Conservation (phyloP, 176 grass and related monocot genomes). For the Poa annua region DNA sequence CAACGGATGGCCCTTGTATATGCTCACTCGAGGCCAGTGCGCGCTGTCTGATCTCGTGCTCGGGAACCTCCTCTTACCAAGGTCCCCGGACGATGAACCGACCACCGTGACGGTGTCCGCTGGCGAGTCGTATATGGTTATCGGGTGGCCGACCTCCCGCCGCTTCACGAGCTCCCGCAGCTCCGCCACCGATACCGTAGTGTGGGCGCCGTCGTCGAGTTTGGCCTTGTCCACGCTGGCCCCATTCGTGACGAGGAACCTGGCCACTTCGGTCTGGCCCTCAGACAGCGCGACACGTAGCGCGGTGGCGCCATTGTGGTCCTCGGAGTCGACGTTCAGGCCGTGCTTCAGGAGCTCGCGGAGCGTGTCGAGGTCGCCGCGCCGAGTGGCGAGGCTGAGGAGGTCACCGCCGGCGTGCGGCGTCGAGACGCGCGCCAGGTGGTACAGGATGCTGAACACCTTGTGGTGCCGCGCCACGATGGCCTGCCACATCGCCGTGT, state of each 20-base stretch:
- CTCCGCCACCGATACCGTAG: constrained; percentile 36
- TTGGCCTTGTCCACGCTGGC: constrained; percentile 60
- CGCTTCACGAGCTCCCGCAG: constrained; percentile 49
- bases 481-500: constrained; percentile 81
- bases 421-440: constrained; percentile 52
- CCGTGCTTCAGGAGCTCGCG: constrained; percentile 82
- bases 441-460: constrained; percentile 87
- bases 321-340: constrained; percentile 61
- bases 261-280: constrained; percentile 55
- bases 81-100: constrained; percentile 1
- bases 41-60: constrained; percentile 24
- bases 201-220: constrained; percentile 10
- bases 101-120: background rate
- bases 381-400: constrained; percentile 67
- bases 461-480: constrained; percentile 70
- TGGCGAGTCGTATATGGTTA: constrained; percentile 49
- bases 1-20: constrained; percentile 80
- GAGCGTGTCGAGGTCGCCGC: constrained; percentile 62
- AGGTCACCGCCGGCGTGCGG: constrained; percentile 67
- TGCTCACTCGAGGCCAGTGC: constrained; percentile 61
- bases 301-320: constrained; percentile 67
- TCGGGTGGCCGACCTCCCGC: constrained; percentile 60
- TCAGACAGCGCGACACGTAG: constrained; percentile 64
- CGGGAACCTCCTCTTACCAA: background rate
- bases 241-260: constrained; percentile 68